Evolutionary conservation across 106 monocot genomes (phyloP), one percentile per base, ranked within the genome.

Genomic region (Dendrobium nobile): DNA sequence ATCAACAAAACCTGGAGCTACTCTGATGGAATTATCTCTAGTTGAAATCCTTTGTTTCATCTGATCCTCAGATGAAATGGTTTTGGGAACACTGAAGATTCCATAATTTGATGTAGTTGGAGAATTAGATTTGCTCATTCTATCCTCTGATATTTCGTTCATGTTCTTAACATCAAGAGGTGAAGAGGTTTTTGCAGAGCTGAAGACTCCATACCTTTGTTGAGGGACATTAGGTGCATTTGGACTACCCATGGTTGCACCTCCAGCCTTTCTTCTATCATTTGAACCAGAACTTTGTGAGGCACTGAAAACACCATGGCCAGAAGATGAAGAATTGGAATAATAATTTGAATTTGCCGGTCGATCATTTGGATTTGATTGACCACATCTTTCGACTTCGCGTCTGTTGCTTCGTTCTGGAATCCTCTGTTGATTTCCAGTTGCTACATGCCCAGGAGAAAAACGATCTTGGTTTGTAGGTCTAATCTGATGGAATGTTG

Each of bases 191-290:
- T 82, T 87, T 1, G 74, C 10, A 40, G 73, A 19, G 48, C 56
- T 73, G 44, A 82, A 89, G 72, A 81, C 77, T 72, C 89, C 86
- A 80, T 19, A 77, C 11, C 43, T 86, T 72, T 67, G 78, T 42
- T 81, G 10, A 28, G 82, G 48, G 16, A 83, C 61, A 59, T 22
- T 81, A 72, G 87, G 48, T 77, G 76, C 55, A 51, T 7, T 44
- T 6, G 67, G 59, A 18, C 45, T 80, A 70, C 17, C 51, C 47
- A 20, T 37, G 48, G 37, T 33, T n/a, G 79, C n/a, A 9, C 19
- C 75, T 54, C 33, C 43, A 13, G 22, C 27, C 45, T 45, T 45
- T 4, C 45, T 45, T 45, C 45, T 45, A 0, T 45, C 45, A 45
- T 45, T 45, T 7, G 73, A 24, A 77, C 42, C 74, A 78, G 77